Base-by-base conservation (phyloP, 2,329 filamentous ascomycete species). In the Dendrostoma leiphaemia region DNA sequence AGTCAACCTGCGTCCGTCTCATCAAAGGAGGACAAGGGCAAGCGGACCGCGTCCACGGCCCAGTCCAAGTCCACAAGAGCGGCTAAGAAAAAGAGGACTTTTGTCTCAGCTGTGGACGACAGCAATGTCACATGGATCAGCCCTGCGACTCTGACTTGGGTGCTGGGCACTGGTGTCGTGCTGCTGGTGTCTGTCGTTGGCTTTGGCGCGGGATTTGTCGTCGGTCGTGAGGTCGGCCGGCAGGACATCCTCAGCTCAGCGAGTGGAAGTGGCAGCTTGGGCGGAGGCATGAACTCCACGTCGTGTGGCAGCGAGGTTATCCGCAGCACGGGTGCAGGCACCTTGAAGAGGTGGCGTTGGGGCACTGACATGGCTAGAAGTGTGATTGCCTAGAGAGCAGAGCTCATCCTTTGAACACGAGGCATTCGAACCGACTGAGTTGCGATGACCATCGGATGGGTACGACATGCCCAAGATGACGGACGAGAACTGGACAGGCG, bases 181-280 rank as follows among this genome's bases (percentile, higher is more conserved):
- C 83, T 88, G 8, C 74, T 89, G 10, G 81, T 88, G 3, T 85
- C 82, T 7, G 85, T 86, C 1, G 84, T 88, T 31, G 84, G 84
- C 2, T 88, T 89, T 60, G 83, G 85, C 3, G 85, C 85, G 8
- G 85, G 85, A 10, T 87, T 86, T 62, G 84, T 86, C 23, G 83
- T 87, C 56, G 85, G 85, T 5, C 75, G 84, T 24, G 85, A 88
- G 61, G 83, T 85, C 23, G 85, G 85, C 3, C 76, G 81, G 31
- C 81, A 86, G 60, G 84, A 88, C 63, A 72, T 72, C 12, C 66
- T 79, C n/a, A 70, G 69, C 9, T 72, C 71, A 15, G 66, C 75
- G 37, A 65, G 74, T 38, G 67, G 71, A 26, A 31, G 54, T 32
- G 66, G 71, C 43, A 70, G 70, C 12, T 38, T 56, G 31, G 69